Evolutionary conservation across 139 green algal genomes (phyloP).

Genomic region (Marvania coccoides): DNA sequence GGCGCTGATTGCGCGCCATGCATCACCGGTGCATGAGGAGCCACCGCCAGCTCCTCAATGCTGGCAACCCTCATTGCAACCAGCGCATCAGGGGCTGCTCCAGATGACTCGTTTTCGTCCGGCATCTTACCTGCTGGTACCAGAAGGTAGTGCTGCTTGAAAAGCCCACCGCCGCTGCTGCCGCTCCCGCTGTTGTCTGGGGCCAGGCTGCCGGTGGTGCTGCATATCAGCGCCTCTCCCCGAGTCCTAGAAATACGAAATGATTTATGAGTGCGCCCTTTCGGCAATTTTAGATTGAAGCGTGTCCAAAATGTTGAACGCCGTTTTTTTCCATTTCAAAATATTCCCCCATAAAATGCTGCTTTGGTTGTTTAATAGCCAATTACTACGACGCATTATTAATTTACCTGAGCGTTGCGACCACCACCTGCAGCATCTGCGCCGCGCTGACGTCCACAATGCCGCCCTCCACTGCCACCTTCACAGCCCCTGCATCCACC

Average conservation of each 20-base stretch:
- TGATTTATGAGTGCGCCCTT: too few species aligned
- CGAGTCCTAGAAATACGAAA: neutral
- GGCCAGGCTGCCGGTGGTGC: neutral
- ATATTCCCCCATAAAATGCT: too few species aligned
- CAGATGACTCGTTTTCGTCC: neutral
- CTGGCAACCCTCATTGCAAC: neutral
- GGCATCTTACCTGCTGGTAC: too few species aligned
- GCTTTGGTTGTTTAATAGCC: too few species aligned
- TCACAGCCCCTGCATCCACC: neutral
- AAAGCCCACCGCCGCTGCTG: neutral
- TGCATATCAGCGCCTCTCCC: neutral
- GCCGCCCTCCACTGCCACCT: conserved; percentile 6
- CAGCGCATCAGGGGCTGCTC: neutral
- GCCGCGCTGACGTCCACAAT: conserved; percentile 1
- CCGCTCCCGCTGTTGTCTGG: too few species aligned
- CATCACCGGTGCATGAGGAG: neutral
- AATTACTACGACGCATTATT: too few species aligned
- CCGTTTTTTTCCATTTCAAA: too few species aligned
- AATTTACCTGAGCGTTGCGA: conserved; percentile 5
- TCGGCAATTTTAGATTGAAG: too few species aligned
- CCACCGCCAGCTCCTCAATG: conserved; percentile 1
- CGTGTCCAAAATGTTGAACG: too few species aligned
- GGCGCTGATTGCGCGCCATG: neutral
- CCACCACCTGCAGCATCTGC: conserved; percentile 7
- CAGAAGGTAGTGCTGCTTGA: conserved; percentile 10